Evolutionary conservation across 345 rosid genomes (phyloP).

Genomic region (Eucalyptus polybractea): DNA sequence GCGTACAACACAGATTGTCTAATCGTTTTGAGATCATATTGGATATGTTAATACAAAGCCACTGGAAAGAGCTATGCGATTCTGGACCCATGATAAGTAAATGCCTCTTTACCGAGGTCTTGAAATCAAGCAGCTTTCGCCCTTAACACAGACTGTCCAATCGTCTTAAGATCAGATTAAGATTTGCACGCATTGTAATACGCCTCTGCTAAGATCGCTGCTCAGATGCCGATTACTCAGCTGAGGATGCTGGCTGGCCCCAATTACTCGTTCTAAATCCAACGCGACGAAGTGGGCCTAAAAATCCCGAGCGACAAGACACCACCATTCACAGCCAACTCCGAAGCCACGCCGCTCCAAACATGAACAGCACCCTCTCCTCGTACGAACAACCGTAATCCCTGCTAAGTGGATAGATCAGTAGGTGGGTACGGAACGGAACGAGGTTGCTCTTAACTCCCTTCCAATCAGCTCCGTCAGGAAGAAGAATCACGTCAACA

Average conservation of each 20-base stretch:
- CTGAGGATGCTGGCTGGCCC: background rate
- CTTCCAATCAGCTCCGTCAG: background rate
- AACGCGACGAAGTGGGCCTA: background rate
- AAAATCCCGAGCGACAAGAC: background rate
- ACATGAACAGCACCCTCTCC: background rate
- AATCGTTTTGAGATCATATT: background rate
- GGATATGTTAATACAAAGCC: background rate
- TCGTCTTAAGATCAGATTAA: background rate
- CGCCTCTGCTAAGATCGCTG: background rate
- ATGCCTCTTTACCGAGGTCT: background rate
- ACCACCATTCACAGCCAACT: background rate
- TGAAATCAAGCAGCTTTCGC: background rate
- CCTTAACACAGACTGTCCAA: background rate
- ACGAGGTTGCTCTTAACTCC: background rate
- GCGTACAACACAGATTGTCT: background rate
- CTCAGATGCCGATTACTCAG: background rate
- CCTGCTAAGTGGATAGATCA: background rate
- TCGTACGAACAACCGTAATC: background rate
- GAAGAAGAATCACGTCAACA: background rate
- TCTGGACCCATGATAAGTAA: background rate
- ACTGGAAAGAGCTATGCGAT: background rate
- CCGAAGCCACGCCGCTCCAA: background rate
- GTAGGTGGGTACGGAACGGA: background rate
- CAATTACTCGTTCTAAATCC: background rate
- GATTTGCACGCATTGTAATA: background rate